These are phyloP conservation scores for Chionographis japonica DNA, from an alignment of 106 monocot species.

Conservation along the genomic window DNA sequence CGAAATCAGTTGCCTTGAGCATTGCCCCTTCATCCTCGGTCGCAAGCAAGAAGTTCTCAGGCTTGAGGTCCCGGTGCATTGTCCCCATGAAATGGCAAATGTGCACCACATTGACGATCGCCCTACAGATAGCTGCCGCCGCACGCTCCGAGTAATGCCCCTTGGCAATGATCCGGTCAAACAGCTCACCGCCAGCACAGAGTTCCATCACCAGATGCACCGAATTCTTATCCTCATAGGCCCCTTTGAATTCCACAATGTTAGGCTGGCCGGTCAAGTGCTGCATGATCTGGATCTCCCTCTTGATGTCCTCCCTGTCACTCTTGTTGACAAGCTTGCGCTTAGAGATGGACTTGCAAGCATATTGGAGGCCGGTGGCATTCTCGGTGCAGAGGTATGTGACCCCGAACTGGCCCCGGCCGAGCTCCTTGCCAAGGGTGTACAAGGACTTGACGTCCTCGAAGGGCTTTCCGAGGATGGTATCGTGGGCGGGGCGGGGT, in stretches of 20 bases:
- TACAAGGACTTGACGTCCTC: conserved; percentile 29
- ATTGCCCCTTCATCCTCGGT: conserved; percentile 20
- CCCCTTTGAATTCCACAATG: conserved; percentile 46
- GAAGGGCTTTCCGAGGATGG: conserved; percentile 29
- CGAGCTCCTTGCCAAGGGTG: conserved; percentile 33
- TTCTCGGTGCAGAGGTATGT: conserved; percentile 37
- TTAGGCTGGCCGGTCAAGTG: conserved; percentile 32
- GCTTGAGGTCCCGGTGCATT: conserved; percentile 44
- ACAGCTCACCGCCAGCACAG: conserved; percentile 38
- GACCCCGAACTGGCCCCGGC: conserved; percentile 38
- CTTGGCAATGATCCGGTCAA: conserved; percentile 40
- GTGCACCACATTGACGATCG: conserved; percentile 37
- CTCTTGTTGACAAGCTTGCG: conserved; percentile 26
- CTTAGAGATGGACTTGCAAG: conserved; percentile 40
- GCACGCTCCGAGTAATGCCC: conserved; percentile 37
- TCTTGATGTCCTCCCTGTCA: conserved; percentile 31
- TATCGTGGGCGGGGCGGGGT: neutral
- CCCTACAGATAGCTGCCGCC: conserved; percentile 25
- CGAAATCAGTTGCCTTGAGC: conserved; percentile 40
- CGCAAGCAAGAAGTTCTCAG: conserved; percentile 41
- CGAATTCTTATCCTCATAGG: conserved; percentile 26
- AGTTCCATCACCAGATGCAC: conserved; percentile 41
- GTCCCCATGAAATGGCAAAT: conserved; percentile 49
- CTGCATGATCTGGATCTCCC: conserved; percentile 41
- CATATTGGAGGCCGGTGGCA: conserved; percentile 14